Percentiles rank a stretch among this genome's conserved stretches.
Conservation (phyloP, 192 early-diverging fungal species). For the Oehlia diaphana region DNA sequence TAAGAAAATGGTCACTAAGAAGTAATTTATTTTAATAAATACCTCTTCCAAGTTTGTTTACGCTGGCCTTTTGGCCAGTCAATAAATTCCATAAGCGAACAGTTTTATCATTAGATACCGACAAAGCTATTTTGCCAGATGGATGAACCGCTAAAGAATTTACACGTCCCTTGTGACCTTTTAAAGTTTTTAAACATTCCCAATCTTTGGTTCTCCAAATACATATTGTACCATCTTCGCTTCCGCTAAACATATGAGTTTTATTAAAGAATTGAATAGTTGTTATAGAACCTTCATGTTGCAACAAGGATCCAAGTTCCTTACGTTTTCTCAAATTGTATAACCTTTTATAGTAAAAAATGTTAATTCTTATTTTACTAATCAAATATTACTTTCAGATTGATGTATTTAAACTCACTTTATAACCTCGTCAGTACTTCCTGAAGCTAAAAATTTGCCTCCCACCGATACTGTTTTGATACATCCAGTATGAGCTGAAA, state of each 20-base stretch:
- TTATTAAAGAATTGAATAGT: conserved; percentile 78
- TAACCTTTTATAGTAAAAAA: conserved; percentile 42
- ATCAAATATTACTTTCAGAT: neutral
- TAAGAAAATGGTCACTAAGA: neutral
- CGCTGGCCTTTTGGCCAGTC: conserved; percentile 68
- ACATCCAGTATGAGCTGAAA: conserved; percentile 92
- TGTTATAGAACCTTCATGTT: conserved; percentile 92
- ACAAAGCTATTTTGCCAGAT: conserved; percentile 90
- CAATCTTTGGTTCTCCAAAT: conserved; percentile 96
- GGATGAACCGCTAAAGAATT: conserved; percentile 90
- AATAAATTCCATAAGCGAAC: conserved; percentile 79
- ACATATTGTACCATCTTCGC: conserved; percentile 86
- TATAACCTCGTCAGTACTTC: conserved; percentile 94
- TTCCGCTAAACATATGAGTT: conserved; percentile 84
- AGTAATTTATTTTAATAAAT: conserved; percentile 13
- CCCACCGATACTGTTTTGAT: conserved; percentile 86
- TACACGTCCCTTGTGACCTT: conserved; percentile 75
- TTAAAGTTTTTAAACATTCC: conserved; percentile 89
- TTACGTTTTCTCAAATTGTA: conserved; percentile 86
- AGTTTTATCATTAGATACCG: conserved; percentile 72
- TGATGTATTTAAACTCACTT: conserved; percentile 43
- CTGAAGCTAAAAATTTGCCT: conserved; percentile 84
- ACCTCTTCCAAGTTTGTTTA: conserved; percentile 47
- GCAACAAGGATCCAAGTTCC: conserved; percentile 87
- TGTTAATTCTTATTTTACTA: neutral